Percentiles rank a stretch among this genome's conserved stretches.
Evolutionary conservation across 106 monocot genomes (phyloP).

Genomic region (Allium sativum): DNA sequence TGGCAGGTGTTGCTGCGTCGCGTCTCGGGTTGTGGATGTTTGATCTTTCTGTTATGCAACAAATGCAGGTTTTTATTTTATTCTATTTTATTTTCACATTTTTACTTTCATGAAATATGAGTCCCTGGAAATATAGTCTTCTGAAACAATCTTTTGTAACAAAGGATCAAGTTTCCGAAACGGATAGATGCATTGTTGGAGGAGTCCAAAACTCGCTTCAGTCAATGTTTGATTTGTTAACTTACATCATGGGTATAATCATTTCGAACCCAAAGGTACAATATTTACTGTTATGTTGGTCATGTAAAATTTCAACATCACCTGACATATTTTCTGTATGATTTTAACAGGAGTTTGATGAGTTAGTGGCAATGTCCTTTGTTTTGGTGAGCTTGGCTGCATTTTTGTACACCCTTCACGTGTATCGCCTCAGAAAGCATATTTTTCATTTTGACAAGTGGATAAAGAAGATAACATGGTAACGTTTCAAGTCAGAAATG

Average conservation of each 20-base stretch:
- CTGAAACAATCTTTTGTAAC: neutral
- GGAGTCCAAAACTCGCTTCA: conserved; percentile 93
- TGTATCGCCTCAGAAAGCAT: conserved; percentile 68
- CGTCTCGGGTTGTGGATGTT: conserved; percentile 98
- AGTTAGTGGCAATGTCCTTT: conserved; percentile 69
- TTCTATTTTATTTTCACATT: neutral
- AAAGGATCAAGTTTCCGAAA: conserved; percentile 77
- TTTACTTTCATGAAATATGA: neutral
- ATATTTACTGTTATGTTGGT: too few species aligned
- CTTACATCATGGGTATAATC: conserved; percentile 75
- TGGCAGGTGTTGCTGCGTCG: conserved; percentile 88
- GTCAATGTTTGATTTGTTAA: conserved; percentile 73
- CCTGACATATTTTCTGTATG: neutral
- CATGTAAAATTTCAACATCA: neutral
- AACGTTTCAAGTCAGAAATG: too few species aligned
- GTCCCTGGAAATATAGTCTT: neutral
- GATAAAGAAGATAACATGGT: neutral
- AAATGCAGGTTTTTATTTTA: conserved; percentile 59
- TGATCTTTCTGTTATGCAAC: conserved; percentile 87
- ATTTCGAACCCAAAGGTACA: conserved; percentile 65
- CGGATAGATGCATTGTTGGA: conserved; percentile 82
- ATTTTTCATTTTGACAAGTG: conserved; percentile 80
- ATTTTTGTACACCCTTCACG: conserved; percentile 54
- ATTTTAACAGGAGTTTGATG: conserved; percentile 60
- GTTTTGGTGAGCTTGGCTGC: conserved; percentile 54